A percentile compares a stretch with the other conserved stretches of the same genome.
These are phyloP conservation scores for Leptomonas seymouri DNA, from an alignment of 208 protist species.

Conservation along the genomic window DNA sequence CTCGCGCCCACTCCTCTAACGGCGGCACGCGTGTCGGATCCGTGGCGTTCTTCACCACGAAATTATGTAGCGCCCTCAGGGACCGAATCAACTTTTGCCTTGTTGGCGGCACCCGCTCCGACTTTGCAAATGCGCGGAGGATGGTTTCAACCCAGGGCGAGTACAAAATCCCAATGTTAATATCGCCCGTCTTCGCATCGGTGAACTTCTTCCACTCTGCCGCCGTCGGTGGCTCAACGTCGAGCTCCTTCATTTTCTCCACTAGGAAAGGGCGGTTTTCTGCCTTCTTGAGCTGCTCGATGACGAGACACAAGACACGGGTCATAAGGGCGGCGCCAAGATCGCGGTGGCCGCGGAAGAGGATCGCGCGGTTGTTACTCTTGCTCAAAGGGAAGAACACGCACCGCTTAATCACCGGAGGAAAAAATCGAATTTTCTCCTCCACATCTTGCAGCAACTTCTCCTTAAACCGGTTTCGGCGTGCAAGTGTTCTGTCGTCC, in stretches of 20 bases:
- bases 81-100: background rate
- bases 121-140: background rate
- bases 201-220: constrained; percentile 59
- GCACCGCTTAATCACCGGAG: constrained; percentile 50
- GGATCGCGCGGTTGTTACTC: background rate
- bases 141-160: constrained; percentile 32
- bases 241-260: constrained; percentile 43
- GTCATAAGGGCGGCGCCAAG: constrained; percentile 21
- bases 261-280: constrained; percentile 53
- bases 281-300: constrained; percentile 47
- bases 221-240: constrained; percentile 35
- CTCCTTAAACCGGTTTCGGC: constrained; percentile 46
- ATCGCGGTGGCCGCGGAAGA: constrained; percentile 51
- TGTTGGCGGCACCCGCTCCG: background rate
- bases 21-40: constrained; percentile 45
- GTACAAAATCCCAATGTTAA: constrained; percentile 66
- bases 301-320: constrained; percentile 31
- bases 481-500: constrained; percentile 48
- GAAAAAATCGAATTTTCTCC: constrained; percentile 70
- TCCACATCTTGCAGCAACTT: constrained; percentile 50
- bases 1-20: constrained; percentile 44
- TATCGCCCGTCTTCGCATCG: constrained; percentile 58
- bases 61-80: constrained; percentile 13
- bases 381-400: constrained; percentile 65
- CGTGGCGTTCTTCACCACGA: constrained; percentile 25